Percentiles rank a stretch among this genome's conserved stretches.
Conservation (phyloP, 2,329 filamentous ascomycete genomes). For the Colletotrichum costaricense region DNA sequence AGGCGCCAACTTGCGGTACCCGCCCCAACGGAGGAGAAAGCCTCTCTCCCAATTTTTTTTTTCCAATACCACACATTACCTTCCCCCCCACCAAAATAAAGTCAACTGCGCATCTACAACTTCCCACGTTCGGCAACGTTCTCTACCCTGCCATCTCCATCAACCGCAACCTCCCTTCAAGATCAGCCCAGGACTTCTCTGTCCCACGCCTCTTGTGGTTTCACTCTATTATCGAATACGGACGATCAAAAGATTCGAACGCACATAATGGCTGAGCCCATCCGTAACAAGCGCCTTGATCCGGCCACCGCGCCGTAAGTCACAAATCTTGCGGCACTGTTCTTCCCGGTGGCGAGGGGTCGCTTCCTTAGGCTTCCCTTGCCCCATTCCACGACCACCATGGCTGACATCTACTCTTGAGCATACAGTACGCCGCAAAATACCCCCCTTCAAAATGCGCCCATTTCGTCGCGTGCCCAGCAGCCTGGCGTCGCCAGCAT, state of each 20-base stretch:
- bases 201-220: slow-evolving; percentile 5
- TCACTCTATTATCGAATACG: slow-evolving; percentile 16
- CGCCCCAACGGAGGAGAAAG: slow-evolving; percentile 29
- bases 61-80: slow-evolving; percentile 10
- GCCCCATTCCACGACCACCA: slow-evolving; percentile 13
- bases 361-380: slow-evolving; percentile 30
- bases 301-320: slow-evolving; percentile 69
- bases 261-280: slow-evolving; percentile 69
- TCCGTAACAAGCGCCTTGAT: slow-evolving; percentile 72
- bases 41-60: slow-evolving; percentile 32
- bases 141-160: slow-evolving; percentile 22
- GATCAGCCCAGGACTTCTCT: slow-evolving; percentile 3
- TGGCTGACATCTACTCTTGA: slow-evolving; percentile 36
- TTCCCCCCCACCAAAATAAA: slow-evolving; percentile 36
- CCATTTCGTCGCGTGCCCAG: slow-evolving; percentile 97
- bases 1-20: slow-evolving; percentile 26
- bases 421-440: slow-evolving; percentile 90
- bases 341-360: slow-evolving; percentile 18
- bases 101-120: slow-evolving; percentile 35
- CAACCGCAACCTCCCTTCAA: slow-evolving; percentile 2
- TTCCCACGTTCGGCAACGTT: slow-evolving; percentile 21
- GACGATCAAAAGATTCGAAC: slow-evolving; percentile 6
- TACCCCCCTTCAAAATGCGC: slow-evolving; percentile 93
- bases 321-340: slow-evolving; percentile 30
- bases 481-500: slow-evolving; percentile 95